Conservation (phyloP, 2,329 filamentous ascomycete species). For the Fusarium verrucosum region DNA sequence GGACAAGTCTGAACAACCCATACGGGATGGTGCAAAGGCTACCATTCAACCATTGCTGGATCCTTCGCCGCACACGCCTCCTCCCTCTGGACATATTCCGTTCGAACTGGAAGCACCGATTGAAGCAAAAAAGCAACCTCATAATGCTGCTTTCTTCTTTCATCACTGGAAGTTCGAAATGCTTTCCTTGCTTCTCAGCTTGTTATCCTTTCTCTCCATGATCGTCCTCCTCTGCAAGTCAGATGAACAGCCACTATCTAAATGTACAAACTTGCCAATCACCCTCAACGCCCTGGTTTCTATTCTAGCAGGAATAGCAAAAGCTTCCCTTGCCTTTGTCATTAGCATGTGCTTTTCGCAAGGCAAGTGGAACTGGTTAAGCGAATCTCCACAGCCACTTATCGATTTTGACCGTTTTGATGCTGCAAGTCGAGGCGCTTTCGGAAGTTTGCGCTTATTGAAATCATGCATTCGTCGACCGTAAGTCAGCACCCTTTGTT, state of each 20-base stretch:
- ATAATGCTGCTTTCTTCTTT: too few relatives aligned
- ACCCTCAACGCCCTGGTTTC: slow-evolving; percentile 26
- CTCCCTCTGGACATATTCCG: too few relatives aligned
- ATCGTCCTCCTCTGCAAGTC: not conserved
- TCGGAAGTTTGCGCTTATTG: slow-evolving; percentile 16
- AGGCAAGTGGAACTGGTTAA: slow-evolving; percentile 31
- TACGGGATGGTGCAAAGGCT: too few relatives aligned
- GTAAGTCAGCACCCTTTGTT: too few relatives aligned
- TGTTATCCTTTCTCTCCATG: not conserved
- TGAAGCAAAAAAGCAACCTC: too few relatives aligned
- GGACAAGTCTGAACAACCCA: too few relatives aligned
- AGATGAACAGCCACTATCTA: slow-evolving; percentile 4
- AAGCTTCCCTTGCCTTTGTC: not conserved
- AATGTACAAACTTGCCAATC: slow-evolving; percentile 3
- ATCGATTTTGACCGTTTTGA: slow-evolving; percentile 33
- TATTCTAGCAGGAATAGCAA: slow-evolving; percentile 14
- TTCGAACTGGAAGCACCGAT: too few relatives aligned
- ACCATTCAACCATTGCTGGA: too few relatives aligned
- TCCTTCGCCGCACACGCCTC: too few relatives aligned
- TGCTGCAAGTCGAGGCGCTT: slow-evolving; percentile 22
- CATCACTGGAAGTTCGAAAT: too few relatives aligned
- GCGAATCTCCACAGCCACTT: not conserved
- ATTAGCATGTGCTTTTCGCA: slow-evolving; percentile 28
- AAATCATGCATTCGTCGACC: slow-evolving; percentile 2
- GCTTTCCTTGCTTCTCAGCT: too few relatives aligned